Percentiles rank a stretch among this genome's conserved stretches.
Conservation (phyloP, 257 asterid genomes). For the Capsicum rhomboideum region DNA sequence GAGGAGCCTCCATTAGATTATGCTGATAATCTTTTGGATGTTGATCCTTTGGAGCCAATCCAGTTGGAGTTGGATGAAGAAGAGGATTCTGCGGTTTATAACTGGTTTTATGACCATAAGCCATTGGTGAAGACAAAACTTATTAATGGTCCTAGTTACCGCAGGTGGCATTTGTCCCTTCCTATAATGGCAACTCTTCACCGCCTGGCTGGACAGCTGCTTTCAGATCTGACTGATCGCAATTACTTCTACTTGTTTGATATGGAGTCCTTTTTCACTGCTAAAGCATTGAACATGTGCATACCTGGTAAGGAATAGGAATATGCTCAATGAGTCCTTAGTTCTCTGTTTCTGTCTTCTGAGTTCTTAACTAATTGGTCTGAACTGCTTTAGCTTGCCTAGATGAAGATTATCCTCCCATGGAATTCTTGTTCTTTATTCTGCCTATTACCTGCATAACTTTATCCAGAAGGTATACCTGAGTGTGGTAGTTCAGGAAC, state of each 20-base stretch:
- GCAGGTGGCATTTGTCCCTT: conserved; percentile 97
- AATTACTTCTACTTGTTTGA: conserved; percentile 92
- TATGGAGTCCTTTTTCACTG: conserved; percentile 97
- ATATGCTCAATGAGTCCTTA: background rate
- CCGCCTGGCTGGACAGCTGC: conserved; percentile 96
- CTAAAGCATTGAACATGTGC: conserved; percentile 97
- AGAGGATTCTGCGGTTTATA: conserved; percentile 92
- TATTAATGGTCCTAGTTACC: conserved; percentile 94
- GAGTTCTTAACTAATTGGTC: background rate
- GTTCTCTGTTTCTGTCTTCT: background rate
- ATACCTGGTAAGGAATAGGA: conserved; percentile 64
- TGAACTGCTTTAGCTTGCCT: background rate
- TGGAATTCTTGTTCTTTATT: background rate
- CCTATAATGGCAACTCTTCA: conserved; percentile 98
- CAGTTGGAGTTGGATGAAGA: conserved; percentile 96
- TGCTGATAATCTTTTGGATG: conserved; percentile 94
- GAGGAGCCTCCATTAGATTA: conserved; percentile 98
- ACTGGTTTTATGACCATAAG: conserved; percentile 98
- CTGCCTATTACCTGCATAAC: background rate
- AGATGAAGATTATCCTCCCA: background rate
- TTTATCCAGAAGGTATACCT: background rate
- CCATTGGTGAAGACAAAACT: conserved; percentile 96
- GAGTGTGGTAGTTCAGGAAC: background rate
- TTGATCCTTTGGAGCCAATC: conserved; percentile 96
- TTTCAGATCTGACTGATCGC: conserved; percentile 86